Evolutionary conservation across 1,139 yeast genomes (phyloP), one percentile per base, ranked within the genome.

Genomic region (Yamadazyma atmosphaerica): DNA sequence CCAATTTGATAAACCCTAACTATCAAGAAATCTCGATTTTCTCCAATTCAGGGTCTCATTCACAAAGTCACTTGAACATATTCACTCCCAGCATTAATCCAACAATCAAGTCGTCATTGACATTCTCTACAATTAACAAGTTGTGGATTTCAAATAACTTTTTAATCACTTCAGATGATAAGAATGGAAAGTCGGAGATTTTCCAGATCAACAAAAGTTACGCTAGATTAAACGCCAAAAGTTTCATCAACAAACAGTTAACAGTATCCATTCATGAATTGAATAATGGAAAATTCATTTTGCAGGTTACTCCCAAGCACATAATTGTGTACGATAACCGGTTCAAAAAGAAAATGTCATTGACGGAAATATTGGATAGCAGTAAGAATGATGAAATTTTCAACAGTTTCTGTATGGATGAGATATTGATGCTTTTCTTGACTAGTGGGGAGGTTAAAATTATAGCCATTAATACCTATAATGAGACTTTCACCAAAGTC

Each of bases 231-330:
- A 79, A 78, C 38, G 72, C 82, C 11, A 76, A 80, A 34, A 83
- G 80, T 45, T 84, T 88, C 54, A 73, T 80, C 41, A 78, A 80
- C 43, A 74, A 80, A 40, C 81, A 80, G 29, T 65, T 74, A 10
- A 88, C 96, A 0, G 68, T 88, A 11, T 79, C 80, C 25, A 81
- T 86, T 52, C 86, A 79, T 30, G 80, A 79, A 39, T 61, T 84
- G 43, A 70, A 77, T 40, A 72, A 73, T 23, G 82, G 82, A 1
- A 75, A 79, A 44, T 72, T 78, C 44, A 79, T 87, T 34, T 74
- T 87, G 12, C 96, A 89, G 56, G 80, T 88, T 1, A 83, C 94
- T 1, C 78, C 86, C 0, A 74, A 77, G 33, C 82, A 79, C 42
- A 73, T 88, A 28, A 71, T 76, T 28, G 58, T 87, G 3, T 88